Conservation (phyloP, 192 early-diverging fungal species). For the Linnemannia elongata region DNA sequence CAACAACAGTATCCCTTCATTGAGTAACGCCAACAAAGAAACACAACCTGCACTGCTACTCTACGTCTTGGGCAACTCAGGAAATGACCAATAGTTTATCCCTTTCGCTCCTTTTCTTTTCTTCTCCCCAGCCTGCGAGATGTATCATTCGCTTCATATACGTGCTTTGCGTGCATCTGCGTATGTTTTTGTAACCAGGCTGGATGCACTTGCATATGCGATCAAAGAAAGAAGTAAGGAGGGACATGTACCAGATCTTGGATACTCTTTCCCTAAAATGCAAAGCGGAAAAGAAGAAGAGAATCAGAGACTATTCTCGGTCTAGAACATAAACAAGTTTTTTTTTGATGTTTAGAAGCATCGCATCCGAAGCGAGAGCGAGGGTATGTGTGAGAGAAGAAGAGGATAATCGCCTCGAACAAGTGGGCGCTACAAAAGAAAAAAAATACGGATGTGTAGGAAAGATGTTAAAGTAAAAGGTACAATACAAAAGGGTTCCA, state of each 20-base stretch:
- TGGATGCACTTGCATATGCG: neutral
- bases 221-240: neutral
- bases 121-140: neutral
- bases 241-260: neutral
- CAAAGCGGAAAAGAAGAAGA: neutral
- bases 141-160: neutral
- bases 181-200: neutral
- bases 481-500: neutral
- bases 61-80: neutral
- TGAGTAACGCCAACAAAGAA: neutral
- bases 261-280: neutral
- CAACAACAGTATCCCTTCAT: neutral
- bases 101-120: neutral
- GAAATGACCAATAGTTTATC: conserved; percentile 17
- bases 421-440: conserved; percentile 7
- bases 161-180: neutral
- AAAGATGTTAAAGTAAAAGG: neutral
- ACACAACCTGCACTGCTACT: neutral
- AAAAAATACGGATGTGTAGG: neutral
- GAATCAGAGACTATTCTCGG: neutral
- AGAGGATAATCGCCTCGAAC: neutral
- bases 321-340: neutral
- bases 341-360: neutral
- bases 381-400: no score
- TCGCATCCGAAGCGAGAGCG: neutral